Evolutionary conservation across 345 rosid species (phyloP).

Genomic region (Citrus maxima): DNA sequence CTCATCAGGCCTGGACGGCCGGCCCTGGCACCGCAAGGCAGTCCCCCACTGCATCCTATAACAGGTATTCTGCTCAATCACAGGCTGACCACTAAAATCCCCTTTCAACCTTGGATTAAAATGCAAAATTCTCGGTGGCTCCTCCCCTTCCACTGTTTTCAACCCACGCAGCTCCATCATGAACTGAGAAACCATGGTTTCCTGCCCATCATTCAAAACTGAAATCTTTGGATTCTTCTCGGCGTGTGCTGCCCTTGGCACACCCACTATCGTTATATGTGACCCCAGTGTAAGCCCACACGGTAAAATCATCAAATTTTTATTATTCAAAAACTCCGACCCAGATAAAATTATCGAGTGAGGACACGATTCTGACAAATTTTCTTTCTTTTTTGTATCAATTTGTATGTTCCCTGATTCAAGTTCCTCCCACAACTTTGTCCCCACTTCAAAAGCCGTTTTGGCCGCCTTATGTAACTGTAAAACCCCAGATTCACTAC

Average conservation of each 20-base stretch:
- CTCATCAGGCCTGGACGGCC: constrained; percentile 71
- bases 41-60: constrained; percentile 95
- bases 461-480: constrained; percentile 76
- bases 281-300: constrained; percentile 91
- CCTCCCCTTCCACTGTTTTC: constrained; percentile 88
- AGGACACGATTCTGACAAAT: constrained; percentile 54
- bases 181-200: constrained; percentile 74
- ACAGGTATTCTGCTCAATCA: constrained; percentile 94
- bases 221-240: constrained; percentile 61
- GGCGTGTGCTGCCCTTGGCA: constrained; percentile 62
- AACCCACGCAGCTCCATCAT: constrained; percentile 84
- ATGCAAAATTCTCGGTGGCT: constrained; percentile 89
- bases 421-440: constrained; percentile 65
- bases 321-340: constrained; percentile 47
- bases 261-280: constrained; percentile 79
- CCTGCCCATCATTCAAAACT: constrained; percentile 42
- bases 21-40: constrained; percentile 79
- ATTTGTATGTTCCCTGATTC: constrained; percentile 38
- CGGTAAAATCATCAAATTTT: constrained; percentile 60
- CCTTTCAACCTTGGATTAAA: constrained; percentile 91
- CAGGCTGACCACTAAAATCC: constrained; percentile 83
- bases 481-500: constrained; percentile 53
- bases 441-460: constrained; percentile 72
- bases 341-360: constrained; percentile 60
- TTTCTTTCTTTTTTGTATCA: constrained; percentile 13